Conservation (phyloP, 2,329 filamentous ascomycete genomes). For the Cercospora nicotianae region DNA sequence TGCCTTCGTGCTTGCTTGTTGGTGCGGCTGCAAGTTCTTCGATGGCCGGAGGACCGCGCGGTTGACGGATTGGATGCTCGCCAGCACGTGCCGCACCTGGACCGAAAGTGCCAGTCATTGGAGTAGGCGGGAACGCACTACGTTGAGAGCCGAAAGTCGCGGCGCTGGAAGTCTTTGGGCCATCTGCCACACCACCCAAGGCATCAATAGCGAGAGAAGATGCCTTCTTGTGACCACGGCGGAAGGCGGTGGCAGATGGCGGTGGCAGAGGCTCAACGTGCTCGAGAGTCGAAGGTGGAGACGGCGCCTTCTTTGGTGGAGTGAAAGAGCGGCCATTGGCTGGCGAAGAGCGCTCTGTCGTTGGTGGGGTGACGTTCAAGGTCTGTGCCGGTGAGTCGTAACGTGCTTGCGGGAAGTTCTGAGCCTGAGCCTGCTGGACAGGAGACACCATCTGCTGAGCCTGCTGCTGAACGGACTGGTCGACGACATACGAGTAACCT, state of each 20-base stretch:
- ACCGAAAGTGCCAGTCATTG: slow-evolving; percentile 80
- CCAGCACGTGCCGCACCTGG: slow-evolving; percentile 90
- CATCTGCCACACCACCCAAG: slow-evolving; percentile 58
- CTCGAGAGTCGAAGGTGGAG: slow-evolving; percentile 59
- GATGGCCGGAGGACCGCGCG: slow-evolving; percentile 83
- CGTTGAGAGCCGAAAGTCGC: slow-evolving; percentile 49
- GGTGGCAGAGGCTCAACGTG: slow-evolving; percentile 74
- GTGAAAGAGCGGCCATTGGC: slow-evolving; percentile 62
- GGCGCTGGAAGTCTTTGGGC: slow-evolving; percentile 68
- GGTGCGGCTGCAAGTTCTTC: slow-evolving; percentile 89
- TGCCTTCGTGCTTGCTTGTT: slow-evolving; percentile 89
- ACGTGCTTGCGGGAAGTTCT: slow-evolving; percentile 27
- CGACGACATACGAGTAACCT: slow-evolving; percentile 77
- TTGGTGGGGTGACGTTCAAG: slow-evolving; percentile 78
- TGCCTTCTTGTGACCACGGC: slow-evolving; percentile 87
- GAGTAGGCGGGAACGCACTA: slow-evolving; percentile 68
- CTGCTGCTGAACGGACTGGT: slow-evolving; percentile 61
- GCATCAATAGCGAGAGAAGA: slow-evolving; percentile 66
- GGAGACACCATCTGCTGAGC: slow-evolving; percentile 34
- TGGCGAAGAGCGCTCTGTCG: slow-evolving; percentile 52
- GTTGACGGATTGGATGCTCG: slow-evolving; percentile 91
- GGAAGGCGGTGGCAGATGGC: slow-evolving; percentile 87
- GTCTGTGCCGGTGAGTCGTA: slow-evolving; percentile 49
- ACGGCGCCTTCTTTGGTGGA: slow-evolving; percentile 62
- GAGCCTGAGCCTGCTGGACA: slow-evolving; percentile 32